Evolutionary conservation across 83 land plant species (phyloP).

Genomic region (Diphasiastrum complanatum): DNA sequence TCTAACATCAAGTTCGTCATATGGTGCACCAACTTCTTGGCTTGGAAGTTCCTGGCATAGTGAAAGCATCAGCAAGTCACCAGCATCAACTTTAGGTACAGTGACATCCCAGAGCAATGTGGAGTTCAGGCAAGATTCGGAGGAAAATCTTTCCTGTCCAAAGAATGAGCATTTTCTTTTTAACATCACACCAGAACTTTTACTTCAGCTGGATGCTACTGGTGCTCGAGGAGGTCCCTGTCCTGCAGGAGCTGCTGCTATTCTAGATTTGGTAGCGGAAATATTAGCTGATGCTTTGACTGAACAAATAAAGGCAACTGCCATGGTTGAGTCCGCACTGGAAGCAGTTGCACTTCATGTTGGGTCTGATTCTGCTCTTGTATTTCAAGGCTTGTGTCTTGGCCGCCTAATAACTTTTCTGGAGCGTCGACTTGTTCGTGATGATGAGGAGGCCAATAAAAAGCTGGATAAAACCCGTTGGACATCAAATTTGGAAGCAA

Average conservation of each 20-base stretch:
- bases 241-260: constrained; percentile 82
- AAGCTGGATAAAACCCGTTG: constrained; percentile 87
- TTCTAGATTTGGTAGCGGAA: constrained; percentile 91
- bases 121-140: too few relatives aligned
- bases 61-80: background rate
- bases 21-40: constrained; percentile 12
- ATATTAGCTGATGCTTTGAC: constrained; percentile 76
- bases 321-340: constrained; percentile 57
- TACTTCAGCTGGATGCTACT: constrained; percentile 70
- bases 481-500: constrained; percentile 80
- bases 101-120: constrained; percentile 15
- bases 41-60: constrained; percentile 8
- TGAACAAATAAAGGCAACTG: constrained; percentile 72
- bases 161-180: constrained; percentile 34
- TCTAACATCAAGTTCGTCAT: constrained; percentile 1
- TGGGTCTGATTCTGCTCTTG: constrained; percentile 61
- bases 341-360: constrained; percentile 74
- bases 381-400: constrained; percentile 91
- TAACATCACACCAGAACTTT: constrained; percentile 44
- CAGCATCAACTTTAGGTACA: background rate
- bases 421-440: constrained; percentile 84
- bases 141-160: too few relatives aligned
- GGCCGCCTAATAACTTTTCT: constrained; percentile 81
- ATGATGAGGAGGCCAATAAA: constrained; percentile 86
- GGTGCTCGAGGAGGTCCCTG: constrained; percentile 93